Conservation (phyloP, 1,284 basidiomycete species). For the Pascua sp. region DNA sequence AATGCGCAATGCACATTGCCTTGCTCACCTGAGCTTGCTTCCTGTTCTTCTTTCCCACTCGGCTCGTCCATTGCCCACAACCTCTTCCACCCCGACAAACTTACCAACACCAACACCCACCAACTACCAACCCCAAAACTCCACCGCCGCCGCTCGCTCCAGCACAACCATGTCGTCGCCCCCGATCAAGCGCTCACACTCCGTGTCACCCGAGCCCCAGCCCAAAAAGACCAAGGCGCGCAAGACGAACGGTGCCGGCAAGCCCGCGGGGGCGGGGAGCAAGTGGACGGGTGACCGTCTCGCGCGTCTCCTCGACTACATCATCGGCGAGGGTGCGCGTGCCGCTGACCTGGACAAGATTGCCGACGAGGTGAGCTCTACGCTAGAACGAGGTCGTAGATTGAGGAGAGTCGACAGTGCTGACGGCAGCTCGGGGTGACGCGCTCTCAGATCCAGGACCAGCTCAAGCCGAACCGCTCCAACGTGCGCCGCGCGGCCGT, state of each 20-base stretch:
- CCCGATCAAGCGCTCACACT: no score
- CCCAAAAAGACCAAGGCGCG: slow-evolving; percentile 2
- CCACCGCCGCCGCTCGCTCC: no score
- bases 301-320: background rate
- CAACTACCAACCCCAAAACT: no score
- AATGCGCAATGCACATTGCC: no score
- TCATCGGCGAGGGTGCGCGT: background rate
- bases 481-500: slow-evolving; percentile 3
- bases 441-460: slow-evolving; percentile 3
- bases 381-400: no score
- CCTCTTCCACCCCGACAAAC: no score
- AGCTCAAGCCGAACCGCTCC: slow-evolving; percentile 9
- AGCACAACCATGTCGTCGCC: no score
- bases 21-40: no score
- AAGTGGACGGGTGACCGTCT: slow-evolving; percentile 3
- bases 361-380: background rate
- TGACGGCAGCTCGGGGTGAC: slow-evolving; percentile 9
- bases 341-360: background rate
- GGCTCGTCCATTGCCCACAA: no score
- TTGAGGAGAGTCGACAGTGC: background rate
- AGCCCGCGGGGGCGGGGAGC: background rate
- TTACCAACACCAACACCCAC: no score
- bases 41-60: no score
- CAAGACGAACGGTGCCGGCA: slow-evolving; percentile 9
- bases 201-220: background rate